Percentiles rank a stretch among this genome's conserved stretches.
phyloP scores from a whole-genome alignment of 805 yeast genomes.

The Starmerella roubikii region DNA sequence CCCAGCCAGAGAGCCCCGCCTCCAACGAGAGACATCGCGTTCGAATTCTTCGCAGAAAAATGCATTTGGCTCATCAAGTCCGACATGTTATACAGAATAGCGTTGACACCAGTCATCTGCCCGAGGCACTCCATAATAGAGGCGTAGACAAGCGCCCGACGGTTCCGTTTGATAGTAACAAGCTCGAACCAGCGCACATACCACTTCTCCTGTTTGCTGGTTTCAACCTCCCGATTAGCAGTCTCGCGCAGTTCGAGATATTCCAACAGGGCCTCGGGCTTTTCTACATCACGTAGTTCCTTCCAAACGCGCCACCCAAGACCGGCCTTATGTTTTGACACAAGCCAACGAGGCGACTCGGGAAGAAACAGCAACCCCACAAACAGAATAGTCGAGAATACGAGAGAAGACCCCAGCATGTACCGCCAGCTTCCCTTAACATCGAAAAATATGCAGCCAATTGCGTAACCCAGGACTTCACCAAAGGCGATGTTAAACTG shows the following conservation, averaged over 20 bases:
- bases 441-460: conserved; percentile 46
- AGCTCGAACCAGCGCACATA: conserved; percentile 37
- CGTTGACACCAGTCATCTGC: conserved; percentile 57
- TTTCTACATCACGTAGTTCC: conserved; percentile 37
- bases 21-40: conserved; percentile 56
- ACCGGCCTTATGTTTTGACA: conserved; percentile 38
- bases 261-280: conserved; percentile 35
- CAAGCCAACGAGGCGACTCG: conserved; percentile 49
- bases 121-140: conserved; percentile 33
- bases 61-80: conserved; percentile 44
- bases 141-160: conserved; percentile 48
- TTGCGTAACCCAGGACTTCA: conserved; percentile 50
- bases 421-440: conserved; percentile 46
- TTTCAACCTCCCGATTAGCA: conserved; percentile 33
- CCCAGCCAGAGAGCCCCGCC: conserved; percentile 52
- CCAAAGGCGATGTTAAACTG: conserved; percentile 56
- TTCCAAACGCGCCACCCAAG: conserved; percentile 39
- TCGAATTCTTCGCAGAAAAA: conserved; percentile 37
- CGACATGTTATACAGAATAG: conserved; percentile 51
- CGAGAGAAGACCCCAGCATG: conserved; percentile 50
- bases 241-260: conserved; percentile 45
- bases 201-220: conserved; percentile 27
- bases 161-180: conserved; percentile 41
- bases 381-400: conserved; percentile 41
- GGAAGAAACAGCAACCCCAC: conserved; percentile 42